Percentiles rank a stretch among this genome's conserved stretches.
phyloP scores from a whole-genome alignment of 228 moss, liverwort and hornwort genomes.

The Sphagnum fallax region DNA sequence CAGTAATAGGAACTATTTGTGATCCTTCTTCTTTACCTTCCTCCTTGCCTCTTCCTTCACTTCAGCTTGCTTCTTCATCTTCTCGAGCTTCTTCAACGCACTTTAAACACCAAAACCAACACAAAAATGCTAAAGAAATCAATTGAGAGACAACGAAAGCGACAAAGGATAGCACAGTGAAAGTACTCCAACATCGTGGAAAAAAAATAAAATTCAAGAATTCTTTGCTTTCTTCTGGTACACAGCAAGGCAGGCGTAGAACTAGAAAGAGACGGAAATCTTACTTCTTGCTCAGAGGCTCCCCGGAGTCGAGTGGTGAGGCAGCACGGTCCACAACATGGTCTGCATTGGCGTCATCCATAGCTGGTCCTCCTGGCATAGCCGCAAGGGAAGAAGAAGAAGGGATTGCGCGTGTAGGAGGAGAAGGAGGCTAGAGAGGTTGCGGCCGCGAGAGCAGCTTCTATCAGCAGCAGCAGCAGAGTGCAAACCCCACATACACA shows the following conservation, averaged over 20 bases:
- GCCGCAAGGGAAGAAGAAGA: background rate
- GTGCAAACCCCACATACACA: too few species aligned
- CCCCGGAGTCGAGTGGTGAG: background rate
- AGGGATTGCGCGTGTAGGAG: too few species aligned
- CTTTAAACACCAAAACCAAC: background rate
- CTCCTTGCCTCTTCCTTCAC: constrained; percentile 58
- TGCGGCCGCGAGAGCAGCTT: too few species aligned
- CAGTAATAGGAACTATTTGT: background rate
- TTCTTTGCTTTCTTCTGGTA: background rate
- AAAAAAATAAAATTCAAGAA: background rate
- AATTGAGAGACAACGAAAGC: background rate
- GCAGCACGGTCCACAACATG: background rate
- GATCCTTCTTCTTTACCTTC: constrained; percentile 9
- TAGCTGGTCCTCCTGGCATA: background rate
- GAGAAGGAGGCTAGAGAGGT: too few species aligned
- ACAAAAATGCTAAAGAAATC: background rate
- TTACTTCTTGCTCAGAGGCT: background rate
- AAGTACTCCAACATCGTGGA: background rate
- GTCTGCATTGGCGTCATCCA: background rate
- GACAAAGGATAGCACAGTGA: background rate
- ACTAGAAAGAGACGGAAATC: background rate
- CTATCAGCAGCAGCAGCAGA: too few species aligned
- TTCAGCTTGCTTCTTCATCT: constrained; percentile 36
- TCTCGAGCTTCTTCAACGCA: constrained; percentile 51
- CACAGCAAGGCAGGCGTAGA: background rate